A percentile compares a stretch with the other conserved stretches of the same genome.
Conservation (phyloP, 129 eudicot species). For the Daucus carota region DNA sequence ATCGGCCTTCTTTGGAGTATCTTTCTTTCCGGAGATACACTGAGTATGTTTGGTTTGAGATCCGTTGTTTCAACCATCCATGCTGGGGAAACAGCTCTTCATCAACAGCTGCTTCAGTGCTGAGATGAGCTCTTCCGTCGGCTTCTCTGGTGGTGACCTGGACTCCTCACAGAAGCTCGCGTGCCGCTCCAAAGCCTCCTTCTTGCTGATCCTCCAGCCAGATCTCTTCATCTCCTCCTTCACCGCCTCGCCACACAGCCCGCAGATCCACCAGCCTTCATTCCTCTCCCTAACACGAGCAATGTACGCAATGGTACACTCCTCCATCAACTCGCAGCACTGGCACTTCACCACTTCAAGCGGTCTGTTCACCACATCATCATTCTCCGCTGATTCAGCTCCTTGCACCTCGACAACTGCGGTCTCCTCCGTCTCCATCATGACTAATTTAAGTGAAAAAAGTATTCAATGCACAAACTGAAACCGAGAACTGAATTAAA, state of each 20-base stretch:
- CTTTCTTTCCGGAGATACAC: too few species aligned
- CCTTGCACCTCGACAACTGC: too few species aligned
- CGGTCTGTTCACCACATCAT: too few species aligned
- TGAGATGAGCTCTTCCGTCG: constrained; percentile 42
- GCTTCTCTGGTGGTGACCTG: constrained; percentile 32
- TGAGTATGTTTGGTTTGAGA: not conserved
- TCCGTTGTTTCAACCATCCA: not conserved
- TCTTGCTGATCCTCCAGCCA: constrained; percentile 29
- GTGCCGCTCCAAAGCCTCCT: constrained; percentile 62
- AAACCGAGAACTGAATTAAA: too few species aligned
- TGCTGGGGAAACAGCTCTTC: constrained; percentile 28
- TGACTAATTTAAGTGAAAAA: not conserved
- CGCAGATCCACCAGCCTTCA: constrained; percentile 68
- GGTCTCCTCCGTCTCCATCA: constrained; percentile 20
- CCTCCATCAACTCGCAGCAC: constrained; percentile 78
- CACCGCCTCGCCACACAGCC: constrained; percentile 71
- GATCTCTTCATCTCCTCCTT: constrained; percentile 47
- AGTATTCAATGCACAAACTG: too few species aligned
- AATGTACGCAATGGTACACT: constrained; percentile 61
- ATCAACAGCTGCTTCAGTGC: constrained; percentile 57
- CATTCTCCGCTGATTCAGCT: too few species aligned
- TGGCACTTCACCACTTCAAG: constrained; percentile 31
- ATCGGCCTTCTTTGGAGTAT: too few species aligned
- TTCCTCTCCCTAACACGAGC: constrained; percentile 31
- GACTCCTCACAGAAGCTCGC: constrained; percentile 48